Evolutionary conservation across 371 early-diverging fungal genomes (phyloP), one percentile per base, ranked within the genome.

Genomic region (Parasitella parasitica): DNA sequence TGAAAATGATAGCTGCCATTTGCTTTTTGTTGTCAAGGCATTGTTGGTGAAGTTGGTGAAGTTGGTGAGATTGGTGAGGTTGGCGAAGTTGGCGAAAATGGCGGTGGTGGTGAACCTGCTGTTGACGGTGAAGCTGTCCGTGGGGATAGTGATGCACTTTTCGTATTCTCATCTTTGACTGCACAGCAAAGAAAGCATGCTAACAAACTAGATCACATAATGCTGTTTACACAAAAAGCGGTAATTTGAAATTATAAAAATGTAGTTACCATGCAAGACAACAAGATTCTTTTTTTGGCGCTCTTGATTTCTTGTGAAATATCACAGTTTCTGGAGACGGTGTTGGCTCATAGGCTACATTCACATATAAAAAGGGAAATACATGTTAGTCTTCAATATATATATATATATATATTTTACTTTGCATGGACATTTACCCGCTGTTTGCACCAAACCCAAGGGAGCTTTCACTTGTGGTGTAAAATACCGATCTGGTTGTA

Each of bases 111-210:
- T 43, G 43, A 8, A 9, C 20, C 8, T 41, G 41, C 3, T 41
- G 41, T 3, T 3, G 22, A 22, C 6, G 43, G 43, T 20, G 43
- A 20, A n/a, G n/a, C n/a, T n/a, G n/a, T n/a, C n/a, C n/a, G n/a
- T 9, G 41, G 41, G 2, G 27, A 8, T 35, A 22, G 3, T 20
- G 35, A 13, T 53, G 52, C 11, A 20, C 7, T 43, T n/a, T 39
- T 36, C 18, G 13, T 18, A 36, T 52, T 34, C 13, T 63, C 63
- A 18, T 57, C 63, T 24, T 63, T 63, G 1, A 63, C 56, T 24
- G 63, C 63, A 32, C 36, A 56, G 8, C 63, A 63, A 0, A 63
- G 24, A 16, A 63, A 39, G n/a, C 63, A 63, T 11, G 63, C 56
- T 22, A 56, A 16, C 16, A 63, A 35, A 18, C 63, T 63, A 56